A percentile compares a stretch with the other conserved stretches of the same genome.
Conservation (phyloP, 2,329 filamentous ascomycete species). For the Calonectria pseudoturangicola region DNA sequence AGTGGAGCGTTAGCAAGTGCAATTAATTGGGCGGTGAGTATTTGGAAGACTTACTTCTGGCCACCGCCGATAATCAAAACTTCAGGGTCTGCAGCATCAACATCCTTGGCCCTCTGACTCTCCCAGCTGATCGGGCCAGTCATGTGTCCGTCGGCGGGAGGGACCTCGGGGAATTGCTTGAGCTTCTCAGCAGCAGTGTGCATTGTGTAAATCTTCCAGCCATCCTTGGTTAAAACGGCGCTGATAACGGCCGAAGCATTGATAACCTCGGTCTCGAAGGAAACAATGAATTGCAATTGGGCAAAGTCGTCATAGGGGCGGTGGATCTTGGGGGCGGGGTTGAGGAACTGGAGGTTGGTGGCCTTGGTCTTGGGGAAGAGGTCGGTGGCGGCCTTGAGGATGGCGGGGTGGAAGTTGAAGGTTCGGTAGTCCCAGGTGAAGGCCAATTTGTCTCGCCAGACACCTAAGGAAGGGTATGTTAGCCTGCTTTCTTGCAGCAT, state of each 20-base stretch:
- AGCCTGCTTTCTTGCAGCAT: background rate
- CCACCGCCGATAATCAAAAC: conserved; percentile 1
- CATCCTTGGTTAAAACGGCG: background rate
- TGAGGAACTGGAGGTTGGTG: conserved; percentile 7
- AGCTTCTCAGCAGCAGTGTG: conserved; percentile 5
- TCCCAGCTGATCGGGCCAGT: conserved; percentile 10
- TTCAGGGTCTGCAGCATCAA: background rate
- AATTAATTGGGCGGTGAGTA: no score
- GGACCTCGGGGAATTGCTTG: background rate
- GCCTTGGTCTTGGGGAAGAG: conserved; percentile 1
- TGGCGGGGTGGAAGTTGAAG: background rate
- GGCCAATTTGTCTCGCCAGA: conserved; percentile 5
- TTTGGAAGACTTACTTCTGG: background rate
- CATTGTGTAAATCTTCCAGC: conserved; percentile 10
- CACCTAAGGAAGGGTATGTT: background rate
- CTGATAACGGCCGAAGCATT: background rate
- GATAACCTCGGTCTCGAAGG: background rate
- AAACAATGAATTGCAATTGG: background rate
- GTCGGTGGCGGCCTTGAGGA: conserved; percentile 4
- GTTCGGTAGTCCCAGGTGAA: conserved; percentile 12
- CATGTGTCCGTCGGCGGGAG: conserved; percentile 2
- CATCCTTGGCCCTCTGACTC: conserved; percentile 1
- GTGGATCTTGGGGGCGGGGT: background rate
- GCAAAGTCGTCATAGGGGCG: background rate
- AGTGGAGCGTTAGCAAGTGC: background rate